These are phyloP conservation scores for Parastagonospora avenae DNA, from an alignment of 2,329 filamentous ascomycete genomes.

Conservation along the genomic window DNA sequence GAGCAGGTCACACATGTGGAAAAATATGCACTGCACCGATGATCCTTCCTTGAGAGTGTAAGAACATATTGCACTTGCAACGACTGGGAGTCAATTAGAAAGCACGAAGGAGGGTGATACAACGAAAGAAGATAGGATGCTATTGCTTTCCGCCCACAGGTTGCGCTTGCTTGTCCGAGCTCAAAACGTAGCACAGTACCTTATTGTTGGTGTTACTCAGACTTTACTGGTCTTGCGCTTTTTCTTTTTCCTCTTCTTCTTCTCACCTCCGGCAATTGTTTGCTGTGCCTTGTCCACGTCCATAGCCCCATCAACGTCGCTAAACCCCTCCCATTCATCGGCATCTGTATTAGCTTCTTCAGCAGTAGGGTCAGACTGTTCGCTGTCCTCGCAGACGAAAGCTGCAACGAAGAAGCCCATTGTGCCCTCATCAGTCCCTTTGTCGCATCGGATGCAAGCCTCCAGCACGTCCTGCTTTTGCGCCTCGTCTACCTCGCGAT, in stretches of 20 bases:
- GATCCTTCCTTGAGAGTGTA: no score
- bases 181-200: neutral
- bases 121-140: no score
- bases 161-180: neutral
- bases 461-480: constrained; percentile 59
- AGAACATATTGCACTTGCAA: no score
- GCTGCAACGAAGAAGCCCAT: constrained; percentile 97
- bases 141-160: neutral
- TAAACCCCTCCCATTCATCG: constrained; percentile 53
- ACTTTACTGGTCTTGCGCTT: constrained; percentile 17
- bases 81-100: no score
- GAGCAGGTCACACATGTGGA: no score
- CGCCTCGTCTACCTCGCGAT: constrained; percentile 48
- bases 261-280: neutral
- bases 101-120: no score
- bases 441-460: constrained; percentile 80
- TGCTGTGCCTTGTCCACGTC: constrained; percentile 1
- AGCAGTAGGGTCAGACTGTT: neutral
- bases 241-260: constrained; percentile 24
- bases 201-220: neutral
- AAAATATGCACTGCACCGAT: no score
- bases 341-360: constrained; percentile 21
- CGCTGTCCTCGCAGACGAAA: constrained; percentile 67
- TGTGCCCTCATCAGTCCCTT: constrained; percentile 79
- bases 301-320: constrained; percentile 35